Conservation (phyloP, 2,329 filamentous ascomycete genomes). For the Leptosphaerulina australis region DNA sequence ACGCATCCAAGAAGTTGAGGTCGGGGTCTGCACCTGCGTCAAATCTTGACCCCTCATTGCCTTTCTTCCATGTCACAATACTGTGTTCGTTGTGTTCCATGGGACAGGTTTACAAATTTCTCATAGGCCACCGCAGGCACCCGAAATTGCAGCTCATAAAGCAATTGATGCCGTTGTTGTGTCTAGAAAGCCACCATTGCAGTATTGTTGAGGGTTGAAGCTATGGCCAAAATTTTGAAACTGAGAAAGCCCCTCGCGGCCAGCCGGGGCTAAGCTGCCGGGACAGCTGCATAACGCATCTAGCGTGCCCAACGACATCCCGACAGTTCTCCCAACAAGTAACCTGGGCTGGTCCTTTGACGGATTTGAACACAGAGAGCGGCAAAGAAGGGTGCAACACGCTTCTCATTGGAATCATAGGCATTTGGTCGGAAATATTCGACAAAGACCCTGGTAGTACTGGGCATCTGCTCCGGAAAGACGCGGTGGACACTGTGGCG, state of each 20-base stretch:
- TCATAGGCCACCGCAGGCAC: neutral
- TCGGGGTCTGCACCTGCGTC: constrained; percentile 24
- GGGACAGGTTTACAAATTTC: neutral
- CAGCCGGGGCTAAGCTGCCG: constrained; percentile 20
- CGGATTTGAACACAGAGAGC: constrained; percentile 20
- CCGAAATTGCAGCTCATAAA: neutral
- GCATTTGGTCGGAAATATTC: constrained; percentile 1
- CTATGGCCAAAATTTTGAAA: constrained; percentile 31
- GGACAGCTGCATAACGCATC: constrained; percentile 17
- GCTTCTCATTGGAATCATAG: constrained; percentile 6
- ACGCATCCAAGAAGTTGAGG: constrained; percentile 5
- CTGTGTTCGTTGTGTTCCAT: constrained; percentile 10
- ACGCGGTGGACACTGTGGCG: constrained; percentile 12
- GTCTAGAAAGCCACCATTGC: constrained; percentile 25
- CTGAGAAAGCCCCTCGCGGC: constrained; percentile 31
- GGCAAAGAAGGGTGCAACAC: constrained; percentile 23
- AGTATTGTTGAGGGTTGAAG: constrained; percentile 37
- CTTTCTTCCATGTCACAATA: constrained; percentile 17
- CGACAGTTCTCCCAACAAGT: constrained; percentile 30
- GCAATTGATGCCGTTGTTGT: constrained; percentile 1
- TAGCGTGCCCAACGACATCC: constrained; percentile 24
- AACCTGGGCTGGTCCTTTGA: constrained; percentile 23
- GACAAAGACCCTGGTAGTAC: neutral
- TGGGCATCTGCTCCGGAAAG: constrained; percentile 10
- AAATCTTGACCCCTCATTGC: constrained; percentile 18